Evolutionary conservation across 2,329 filamentous ascomycete genomes (phyloP).

Genomic region (Phoma herbarum): DNA sequence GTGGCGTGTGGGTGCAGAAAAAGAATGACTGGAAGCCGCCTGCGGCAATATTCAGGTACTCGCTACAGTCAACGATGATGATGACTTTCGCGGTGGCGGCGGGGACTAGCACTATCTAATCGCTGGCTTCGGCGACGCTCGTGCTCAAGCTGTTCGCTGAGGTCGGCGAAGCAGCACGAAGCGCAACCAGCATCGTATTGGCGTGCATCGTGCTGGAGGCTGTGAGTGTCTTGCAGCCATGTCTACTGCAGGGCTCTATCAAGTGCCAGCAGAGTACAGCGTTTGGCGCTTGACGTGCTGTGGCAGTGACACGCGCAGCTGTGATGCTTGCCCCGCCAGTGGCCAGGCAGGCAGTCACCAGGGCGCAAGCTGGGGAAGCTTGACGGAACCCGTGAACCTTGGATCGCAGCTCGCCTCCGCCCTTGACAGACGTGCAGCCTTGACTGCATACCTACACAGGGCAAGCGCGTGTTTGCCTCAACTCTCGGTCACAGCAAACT

Average conservation of each 20-base stretch:
- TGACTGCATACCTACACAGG: not conserved
- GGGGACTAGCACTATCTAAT: conserved; percentile 10
- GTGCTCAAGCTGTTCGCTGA: conserved; percentile 21
- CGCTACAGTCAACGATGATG: conserved; percentile 15
- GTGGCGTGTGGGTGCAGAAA: conserved; percentile 9
- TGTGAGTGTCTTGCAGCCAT: not conserved
- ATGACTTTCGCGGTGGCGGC: conserved; percentile 21
- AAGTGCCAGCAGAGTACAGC: not conserved
- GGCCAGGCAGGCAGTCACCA: conserved; percentile 24
- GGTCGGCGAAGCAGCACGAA: not conserved
- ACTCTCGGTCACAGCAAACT: not conserved
- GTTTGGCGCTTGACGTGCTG: conserved; percentile 2
- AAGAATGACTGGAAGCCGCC: not conserved
- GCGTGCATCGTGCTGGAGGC: not conserved
- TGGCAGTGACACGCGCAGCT: conserved; percentile 8
- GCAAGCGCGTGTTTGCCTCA: not conserved
- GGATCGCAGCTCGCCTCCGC: conserved; percentile 2
- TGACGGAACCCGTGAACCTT: not conserved
- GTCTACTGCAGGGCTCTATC: not conserved
- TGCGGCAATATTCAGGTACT: conserved; percentile 10
- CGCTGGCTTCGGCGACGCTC: conserved; percentile 1
- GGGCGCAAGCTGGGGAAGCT: conserved; percentile 10
- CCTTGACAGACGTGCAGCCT: conserved; percentile 9
- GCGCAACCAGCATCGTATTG: not conserved
- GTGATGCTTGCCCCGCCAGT: not conserved